Evolutionary conservation across 1,284 basidiomycete genomes (phyloP), one percentile per base, ranked within the genome.

Genomic region (Trichosporon asahii): DNA sequence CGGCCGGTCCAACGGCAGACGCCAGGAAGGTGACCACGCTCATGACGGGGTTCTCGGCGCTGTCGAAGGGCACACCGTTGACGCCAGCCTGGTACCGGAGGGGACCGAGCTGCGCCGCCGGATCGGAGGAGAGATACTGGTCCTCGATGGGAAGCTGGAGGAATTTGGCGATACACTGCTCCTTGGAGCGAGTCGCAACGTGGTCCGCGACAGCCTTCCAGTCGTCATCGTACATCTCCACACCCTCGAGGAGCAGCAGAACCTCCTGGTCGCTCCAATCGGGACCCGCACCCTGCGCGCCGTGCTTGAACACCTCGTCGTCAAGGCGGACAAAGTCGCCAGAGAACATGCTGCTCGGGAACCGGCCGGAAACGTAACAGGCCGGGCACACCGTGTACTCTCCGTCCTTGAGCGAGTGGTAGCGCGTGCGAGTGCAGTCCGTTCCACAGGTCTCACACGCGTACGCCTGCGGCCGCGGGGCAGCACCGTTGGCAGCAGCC

Each of bases 141-240:
- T 99, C 96, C 83, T 99, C 96, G 77, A 99, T 99, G 0, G 97
- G 97, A 40, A 99, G 85, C 82, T 95, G 92, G 68, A 99, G 86
- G 88, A 99, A 99, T 80, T 94, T 93, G 76, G 91, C 90, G 76
- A 99, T 92, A 81, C 96, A 98, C 83, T 97, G 93, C 79, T 98
- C 95, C 46, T 94, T 91, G 18, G 90, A 90, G 63, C 95, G 88
- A 25, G 94, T 94, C 14, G 90, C 92, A 63, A 99, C 94, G 80
- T 99, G 95, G 75, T 94, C 91, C 73, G 94, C 90, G 70, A 99
- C 90, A 44, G 89, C 88, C 31, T 89, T 90, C 96, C 95, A 99
- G 80, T 98, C 96, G 79, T 98, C 96, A 75, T 98, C 94, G 82
- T 91, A 95, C 93, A 99, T 96, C 84, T 99, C 96, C 66, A 99